A percentile compares a stretch with the other conserved stretches of the same genome.
These are phyloP conservation scores for Pseudoturritis turrita DNA, from an alignment of 345 rosid species.

Conservation along the genomic window DNA sequence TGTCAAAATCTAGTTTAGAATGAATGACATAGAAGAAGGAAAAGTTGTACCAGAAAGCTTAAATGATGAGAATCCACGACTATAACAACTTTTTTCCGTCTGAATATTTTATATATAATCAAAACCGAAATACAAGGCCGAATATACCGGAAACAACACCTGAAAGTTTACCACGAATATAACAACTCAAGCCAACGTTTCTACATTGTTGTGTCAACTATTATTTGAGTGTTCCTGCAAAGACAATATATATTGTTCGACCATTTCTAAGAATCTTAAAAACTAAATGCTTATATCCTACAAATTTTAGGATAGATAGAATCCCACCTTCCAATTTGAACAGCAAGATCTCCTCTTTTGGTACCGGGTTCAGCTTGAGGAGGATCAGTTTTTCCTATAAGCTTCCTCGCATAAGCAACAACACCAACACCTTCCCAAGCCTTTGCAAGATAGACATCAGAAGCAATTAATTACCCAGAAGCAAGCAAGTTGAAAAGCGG, in stretches of 20 bases:
- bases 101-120: no score
- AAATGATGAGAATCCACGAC: no score
- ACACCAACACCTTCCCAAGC: constrained; percentile 98
- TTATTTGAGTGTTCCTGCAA: constrained; percentile 85
- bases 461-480: not conserved
- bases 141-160: no score
- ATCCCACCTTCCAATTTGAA: constrained; percentile 95
- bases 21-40: no score
- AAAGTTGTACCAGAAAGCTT: no score
- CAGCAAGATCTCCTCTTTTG: constrained; percentile 90
- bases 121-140: no score
- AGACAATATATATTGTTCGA: no score
- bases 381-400: constrained; percentile 93
- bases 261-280: not conserved
- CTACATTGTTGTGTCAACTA: no score
- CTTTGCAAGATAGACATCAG: constrained; percentile 34
- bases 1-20: no score
- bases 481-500: not conserved
- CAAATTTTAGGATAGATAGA: not conserved
- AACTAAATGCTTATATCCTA: not conserved
- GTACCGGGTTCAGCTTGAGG: constrained; percentile 98
- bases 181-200: no score
- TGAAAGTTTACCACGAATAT: no score
- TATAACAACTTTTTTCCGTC: no score
- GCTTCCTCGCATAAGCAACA: constrained; percentile 88